A percentile compares a stretch with the other conserved stretches of the same genome.
Conservation (phyloP, 2,329 filamentous ascomycete genomes). For the Aureobasidium sp. region DNA sequence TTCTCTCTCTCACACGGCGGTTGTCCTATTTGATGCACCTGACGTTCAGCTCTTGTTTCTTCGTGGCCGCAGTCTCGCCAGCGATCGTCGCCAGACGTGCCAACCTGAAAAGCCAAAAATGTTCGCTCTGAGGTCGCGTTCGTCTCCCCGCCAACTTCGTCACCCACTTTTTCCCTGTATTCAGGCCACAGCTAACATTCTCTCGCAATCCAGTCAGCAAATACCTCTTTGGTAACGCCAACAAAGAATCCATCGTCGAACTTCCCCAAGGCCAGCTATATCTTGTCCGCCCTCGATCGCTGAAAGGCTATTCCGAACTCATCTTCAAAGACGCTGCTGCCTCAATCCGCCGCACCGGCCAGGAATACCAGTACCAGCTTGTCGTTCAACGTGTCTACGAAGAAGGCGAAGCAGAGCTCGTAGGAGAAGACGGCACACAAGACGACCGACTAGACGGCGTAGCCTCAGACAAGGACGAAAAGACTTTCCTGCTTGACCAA, state of each 20-base stretch:
- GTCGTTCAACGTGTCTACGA: conserved; percentile 95
- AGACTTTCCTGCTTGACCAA: conserved; percentile 93
- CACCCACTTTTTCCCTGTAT: conserved; percentile 6
- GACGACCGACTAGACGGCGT: conserved; percentile 58
- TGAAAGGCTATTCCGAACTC: conserved; percentile 96
- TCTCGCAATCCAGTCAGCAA: conserved; percentile 42
- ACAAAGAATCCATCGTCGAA: conserved; percentile 89
- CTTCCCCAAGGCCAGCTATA: conserved; percentile 94
- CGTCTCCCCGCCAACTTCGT: conserved; percentile 15
- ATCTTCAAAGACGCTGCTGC: conserved; percentile 94
- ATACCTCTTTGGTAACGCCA: conserved; percentile 79
- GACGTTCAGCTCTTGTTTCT: background rate
- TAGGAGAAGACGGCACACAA: conserved; percentile 85
- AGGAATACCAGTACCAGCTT: conserved; percentile 95
- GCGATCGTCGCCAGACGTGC: background rate
- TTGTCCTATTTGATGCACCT: background rate
- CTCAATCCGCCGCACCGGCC: conserved; percentile 82
- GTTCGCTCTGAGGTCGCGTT: conserved; percentile 15
- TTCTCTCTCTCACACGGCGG: background rate
- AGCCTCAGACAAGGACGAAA: conserved; percentile 81
- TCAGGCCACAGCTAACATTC: background rate
- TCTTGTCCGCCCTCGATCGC: conserved; percentile 86
- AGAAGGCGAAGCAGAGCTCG: conserved; percentile 86
- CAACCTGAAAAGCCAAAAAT: conserved; percentile 3
- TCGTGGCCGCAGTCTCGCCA: background rate